Conservation (phyloP, 345 rosid species). For the Euphorbia pulcherrima region DNA sequence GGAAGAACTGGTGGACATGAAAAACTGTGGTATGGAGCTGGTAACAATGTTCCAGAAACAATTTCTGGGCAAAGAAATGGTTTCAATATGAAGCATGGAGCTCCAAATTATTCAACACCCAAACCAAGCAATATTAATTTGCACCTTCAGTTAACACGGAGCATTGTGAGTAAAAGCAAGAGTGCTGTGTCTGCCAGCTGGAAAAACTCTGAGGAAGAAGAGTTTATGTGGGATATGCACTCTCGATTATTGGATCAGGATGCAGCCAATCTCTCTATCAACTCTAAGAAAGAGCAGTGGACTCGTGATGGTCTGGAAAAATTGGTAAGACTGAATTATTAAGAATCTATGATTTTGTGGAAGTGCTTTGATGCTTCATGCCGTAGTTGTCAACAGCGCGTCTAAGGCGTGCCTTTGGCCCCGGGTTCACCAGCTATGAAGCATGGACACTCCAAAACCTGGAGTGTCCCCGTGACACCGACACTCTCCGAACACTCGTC, state of each 20-base stretch:
- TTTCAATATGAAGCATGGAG: slow-evolving; percentile 47
- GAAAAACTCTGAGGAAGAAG: slow-evolving; percentile 96
- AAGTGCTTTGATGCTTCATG: neutral
- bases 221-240: slow-evolving; percentile 93
- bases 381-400: too few relatives aligned
- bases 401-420: too few relatives aligned
- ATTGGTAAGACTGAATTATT: slow-evolving; percentile 45
- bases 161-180: slow-evolving; percentile 37
- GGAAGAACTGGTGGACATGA: slow-evolving; percentile 52
- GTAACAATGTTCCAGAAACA: slow-evolving; percentile 47
- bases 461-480: too few relatives aligned
- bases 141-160: slow-evolving; percentile 33
- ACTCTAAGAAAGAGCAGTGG: slow-evolving; percentile 51
- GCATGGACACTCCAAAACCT: too few relatives aligned
- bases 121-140: slow-evolving; percentile 44
- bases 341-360: neutral
- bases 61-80: slow-evolving; percentile 62
- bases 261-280: slow-evolving; percentile 34
- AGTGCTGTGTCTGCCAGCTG: slow-evolving; percentile 59
- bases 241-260: slow-evolving; percentile 63
- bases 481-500: too few relatives aligned
- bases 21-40: slow-evolving; percentile 54
- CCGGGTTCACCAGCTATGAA: too few relatives aligned
- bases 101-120: slow-evolving; percentile 41
- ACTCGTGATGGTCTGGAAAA: slow-evolving; percentile 55